Evolutionary conservation across 2,329 filamentous ascomycete genomes (phyloP), one percentile per base, ranked within the genome.

Genomic region (Dactylella cylindrospora): DNA sequence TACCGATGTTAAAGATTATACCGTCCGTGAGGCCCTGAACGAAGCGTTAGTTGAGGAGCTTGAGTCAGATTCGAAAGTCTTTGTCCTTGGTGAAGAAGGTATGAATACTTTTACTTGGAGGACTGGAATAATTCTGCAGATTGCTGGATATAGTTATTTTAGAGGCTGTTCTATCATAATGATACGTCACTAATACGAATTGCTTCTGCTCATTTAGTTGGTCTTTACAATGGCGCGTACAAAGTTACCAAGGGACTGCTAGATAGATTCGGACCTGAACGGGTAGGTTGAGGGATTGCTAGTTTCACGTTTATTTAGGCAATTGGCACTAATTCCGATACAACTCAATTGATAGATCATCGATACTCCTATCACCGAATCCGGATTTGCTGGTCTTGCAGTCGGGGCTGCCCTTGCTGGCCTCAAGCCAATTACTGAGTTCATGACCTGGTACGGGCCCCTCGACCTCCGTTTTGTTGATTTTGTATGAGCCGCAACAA

Each of bases 221-320:
- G 36, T 52, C 59, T 57, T 26, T 60, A 98, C 80, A 98, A 98
- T 76, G 93, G 93, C 80, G 91, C 91, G 73, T 98, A 98, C 84
- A 98, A 98, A 79, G 91, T 98, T 73, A 98, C 93, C 72, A 96
- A 95, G 80, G 93, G 93, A 69, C 83, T 98, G 66, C 76, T 97
- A 71, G 93, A 98, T 78, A 87, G 91, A 71, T 98, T 98, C 74
- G 93, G 93, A 70, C 90, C 95, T 66, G 94, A 91, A 82, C 83
- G 93, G 74, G 64, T 66, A 41, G 39, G 49, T 45, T 9, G 29
- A 31, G 12, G 6, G 13, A 23, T 26, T 20, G 9, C 6, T 13
- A n/a, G 40, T 25, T 26, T 25, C n/a, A n/a, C n/a, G n/a, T n/a
- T n/a, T n/a, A n/a, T n/a, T n/a, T n/a, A n/a, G n/a, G n/a, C n/a